Evolutionary conservation across 192 early-diverging fungal species (phyloP).

Genomic region (Piromyces sp.): DNA sequence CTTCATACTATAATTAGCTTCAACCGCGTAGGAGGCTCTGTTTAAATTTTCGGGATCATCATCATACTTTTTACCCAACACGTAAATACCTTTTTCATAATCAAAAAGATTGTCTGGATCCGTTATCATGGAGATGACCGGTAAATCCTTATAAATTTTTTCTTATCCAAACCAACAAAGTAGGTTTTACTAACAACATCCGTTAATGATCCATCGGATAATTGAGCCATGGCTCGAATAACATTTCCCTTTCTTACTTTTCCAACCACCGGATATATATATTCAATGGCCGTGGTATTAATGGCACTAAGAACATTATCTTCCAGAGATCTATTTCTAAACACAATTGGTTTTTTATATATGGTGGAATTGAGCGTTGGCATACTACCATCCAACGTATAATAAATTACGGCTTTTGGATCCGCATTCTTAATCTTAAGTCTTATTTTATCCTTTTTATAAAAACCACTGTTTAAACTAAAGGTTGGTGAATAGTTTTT

Average conservation of each 20-base stretch:
- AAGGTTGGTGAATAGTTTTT: neutral
- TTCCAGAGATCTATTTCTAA: too few relatives aligned
- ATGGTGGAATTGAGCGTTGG: neutral
- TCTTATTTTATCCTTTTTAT: neutral
- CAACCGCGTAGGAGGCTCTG: too few relatives aligned
- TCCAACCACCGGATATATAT: too few relatives aligned
- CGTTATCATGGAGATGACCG: neutral
- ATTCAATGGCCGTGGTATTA: too few relatives aligned
- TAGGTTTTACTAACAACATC: neutral
- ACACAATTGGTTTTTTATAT: neutral
- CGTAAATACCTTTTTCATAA: neutral
- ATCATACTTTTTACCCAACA: neutral
- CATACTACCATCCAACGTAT: neutral
- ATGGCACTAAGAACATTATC: too few relatives aligned
- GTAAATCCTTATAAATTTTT: neutral
- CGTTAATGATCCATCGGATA: neutral
- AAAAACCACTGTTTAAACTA: neutral
- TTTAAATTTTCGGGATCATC: too few relatives aligned
- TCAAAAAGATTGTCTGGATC: neutral
- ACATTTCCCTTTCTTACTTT: neutral
- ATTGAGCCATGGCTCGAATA: neutral
- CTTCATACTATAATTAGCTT: neutral
- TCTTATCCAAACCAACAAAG: neutral
- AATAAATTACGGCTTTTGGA: neutral
- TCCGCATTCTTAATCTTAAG: neutral